Conservation (phyloP, 805 yeast species). For the Metschnikowia lunata region DNA sequence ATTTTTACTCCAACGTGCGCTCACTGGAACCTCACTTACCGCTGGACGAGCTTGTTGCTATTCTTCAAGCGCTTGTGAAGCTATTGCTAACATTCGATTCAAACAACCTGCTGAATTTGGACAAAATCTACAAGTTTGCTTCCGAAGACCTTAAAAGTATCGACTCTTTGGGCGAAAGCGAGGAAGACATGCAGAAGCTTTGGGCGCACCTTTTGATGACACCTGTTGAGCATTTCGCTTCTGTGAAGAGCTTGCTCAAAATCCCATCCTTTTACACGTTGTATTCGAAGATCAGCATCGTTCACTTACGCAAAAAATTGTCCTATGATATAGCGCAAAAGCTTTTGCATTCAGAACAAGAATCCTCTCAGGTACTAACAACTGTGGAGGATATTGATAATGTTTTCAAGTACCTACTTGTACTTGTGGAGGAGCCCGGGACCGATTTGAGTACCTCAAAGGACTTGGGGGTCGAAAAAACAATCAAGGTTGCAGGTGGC, state of each 20-base stretch:
- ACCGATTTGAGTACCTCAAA: slow-evolving; percentile 31
- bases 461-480: slow-evolving; percentile 35
- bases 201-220: slow-evolving; percentile 45
- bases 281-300: slow-evolving; percentile 47
- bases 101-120: slow-evolving; percentile 53
- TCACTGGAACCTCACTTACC: slow-evolving; percentile 62
- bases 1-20: slow-evolving; percentile 53
- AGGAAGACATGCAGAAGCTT: slow-evolving; percentile 21
- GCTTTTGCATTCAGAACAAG: slow-evolving; percentile 31
- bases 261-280: slow-evolving; percentile 51
- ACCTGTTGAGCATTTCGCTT: slow-evolving; percentile 44
- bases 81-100: slow-evolving; percentile 68
- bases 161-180: background rate
- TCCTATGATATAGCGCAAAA: slow-evolving; percentile 60
- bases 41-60: slow-evolving; percentile 56
- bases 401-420: slow-evolving; percentile 53
- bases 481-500: slow-evolving; percentile 27
- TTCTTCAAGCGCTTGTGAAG: slow-evolving; percentile 62
- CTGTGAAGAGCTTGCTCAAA: slow-evolving; percentile 39
- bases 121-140: slow-evolving; percentile 57
- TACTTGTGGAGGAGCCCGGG: slow-evolving; percentile 44
- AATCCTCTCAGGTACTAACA: slow-evolving; percentile 26
- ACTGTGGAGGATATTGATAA: slow-evolving; percentile 49
- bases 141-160: slow-evolving; percentile 26
- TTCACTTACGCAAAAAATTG: slow-evolving; percentile 49